Percentiles rank a stretch among this genome's conserved stretches.
These are phyloP conservation scores for Zymoseptoria ardabiliae DNA, from an alignment of 2,329 filamentous ascomycete genomes.

Conservation along the genomic window DNA sequence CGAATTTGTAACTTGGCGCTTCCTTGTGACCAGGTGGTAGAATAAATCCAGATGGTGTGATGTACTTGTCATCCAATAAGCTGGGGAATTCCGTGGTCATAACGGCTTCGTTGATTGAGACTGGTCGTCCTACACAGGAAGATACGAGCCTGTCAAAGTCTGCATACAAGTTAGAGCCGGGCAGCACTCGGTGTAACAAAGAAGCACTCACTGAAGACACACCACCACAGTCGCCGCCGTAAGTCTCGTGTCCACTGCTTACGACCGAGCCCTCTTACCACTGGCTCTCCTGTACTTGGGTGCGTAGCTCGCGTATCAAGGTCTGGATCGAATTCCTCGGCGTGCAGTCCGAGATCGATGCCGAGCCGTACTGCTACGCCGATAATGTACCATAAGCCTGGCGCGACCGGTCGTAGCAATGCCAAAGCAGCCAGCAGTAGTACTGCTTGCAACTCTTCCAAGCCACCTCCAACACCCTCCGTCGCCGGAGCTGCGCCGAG, in stretches of 20 bases:
- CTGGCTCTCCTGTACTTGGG: constrained; percentile 5
- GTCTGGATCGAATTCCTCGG: constrained; percentile 67
- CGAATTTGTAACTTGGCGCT: constrained; percentile 74
- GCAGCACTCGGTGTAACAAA: background rate
- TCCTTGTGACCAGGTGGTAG: constrained; percentile 47
- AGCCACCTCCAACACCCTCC: constrained; percentile 70
- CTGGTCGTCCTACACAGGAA: constrained; percentile 85
- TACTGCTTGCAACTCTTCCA: constrained; percentile 92
- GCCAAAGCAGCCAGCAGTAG: constrained; percentile 86
- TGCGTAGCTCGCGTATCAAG: constrained; percentile 35
- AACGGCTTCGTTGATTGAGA: constrained; percentile 91
- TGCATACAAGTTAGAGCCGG: background rate
- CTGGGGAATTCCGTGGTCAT: constrained; percentile 94
- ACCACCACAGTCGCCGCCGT: constrained; percentile 88
- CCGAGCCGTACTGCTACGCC: constrained; percentile 86
- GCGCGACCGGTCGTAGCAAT: constrained; percentile 80
- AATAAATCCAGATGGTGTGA: constrained; percentile 69
- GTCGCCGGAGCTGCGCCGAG: constrained; percentile 56
- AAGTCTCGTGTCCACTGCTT: constrained; percentile 82
- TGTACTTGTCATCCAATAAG: constrained; percentile 77
- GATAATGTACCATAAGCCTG: constrained; percentile 94
- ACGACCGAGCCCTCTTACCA: constrained; percentile 44
- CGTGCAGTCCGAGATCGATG: constrained; percentile 85
- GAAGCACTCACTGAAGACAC: constrained; percentile 65
- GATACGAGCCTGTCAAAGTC: constrained; percentile 80